Percentiles rank a stretch among this genome's conserved stretches.
These are phyloP conservation scores for Ogataea pini DNA, from an alignment of 805 yeast species.

Conservation along the genomic window DNA sequence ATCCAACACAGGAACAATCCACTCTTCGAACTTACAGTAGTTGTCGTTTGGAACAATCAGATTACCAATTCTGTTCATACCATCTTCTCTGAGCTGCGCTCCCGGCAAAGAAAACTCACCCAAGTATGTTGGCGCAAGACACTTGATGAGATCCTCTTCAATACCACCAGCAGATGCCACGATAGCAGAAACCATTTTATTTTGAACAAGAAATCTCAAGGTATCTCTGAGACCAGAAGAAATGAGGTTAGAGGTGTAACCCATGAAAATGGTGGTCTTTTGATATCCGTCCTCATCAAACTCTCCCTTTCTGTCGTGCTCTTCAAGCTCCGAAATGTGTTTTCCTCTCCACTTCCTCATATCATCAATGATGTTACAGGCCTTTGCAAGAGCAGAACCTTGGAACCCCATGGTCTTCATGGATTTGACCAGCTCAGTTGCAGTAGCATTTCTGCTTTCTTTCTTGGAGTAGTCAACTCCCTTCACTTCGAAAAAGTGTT, in stretches of 20 bases:
- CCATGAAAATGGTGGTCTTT: conserved; percentile 89
- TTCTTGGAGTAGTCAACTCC: conserved; percentile 90
- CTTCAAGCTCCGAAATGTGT: conserved; percentile 65
- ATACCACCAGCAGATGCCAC: conserved; percentile 99
- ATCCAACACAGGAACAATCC: conserved; percentile 95
- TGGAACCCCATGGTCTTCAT: conserved; percentile 98
- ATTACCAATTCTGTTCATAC: conserved; percentile 97
- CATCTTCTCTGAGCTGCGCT: conserved; percentile 80
- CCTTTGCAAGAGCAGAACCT: conserved; percentile 81
- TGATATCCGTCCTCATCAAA: conserved; percentile 78
- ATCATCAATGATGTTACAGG: conserved; percentile 88
- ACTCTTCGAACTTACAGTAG: conserved; percentile 96
- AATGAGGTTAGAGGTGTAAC: conserved; percentile 94
- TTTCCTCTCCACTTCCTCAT: conserved; percentile 95
- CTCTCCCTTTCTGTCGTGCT: conserved; percentile 69
- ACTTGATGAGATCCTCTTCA: conserved; percentile 95
- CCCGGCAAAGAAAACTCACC: conserved; percentile 91
- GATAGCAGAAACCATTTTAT: conserved; percentile 91
- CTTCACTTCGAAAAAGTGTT: conserved; percentile 69
- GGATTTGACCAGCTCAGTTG: conserved; percentile 71
- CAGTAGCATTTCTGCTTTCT: conserved; percentile 73
- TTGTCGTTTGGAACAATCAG: conserved; percentile 96
- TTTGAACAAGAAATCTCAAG: conserved; percentile 82
- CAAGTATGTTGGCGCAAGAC: conserved; percentile 93
- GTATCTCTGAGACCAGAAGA: conserved; percentile 94